Conservation (phyloP, 495 filamentous ascomycete genomes). For the Aspergillus steynii region DNA sequence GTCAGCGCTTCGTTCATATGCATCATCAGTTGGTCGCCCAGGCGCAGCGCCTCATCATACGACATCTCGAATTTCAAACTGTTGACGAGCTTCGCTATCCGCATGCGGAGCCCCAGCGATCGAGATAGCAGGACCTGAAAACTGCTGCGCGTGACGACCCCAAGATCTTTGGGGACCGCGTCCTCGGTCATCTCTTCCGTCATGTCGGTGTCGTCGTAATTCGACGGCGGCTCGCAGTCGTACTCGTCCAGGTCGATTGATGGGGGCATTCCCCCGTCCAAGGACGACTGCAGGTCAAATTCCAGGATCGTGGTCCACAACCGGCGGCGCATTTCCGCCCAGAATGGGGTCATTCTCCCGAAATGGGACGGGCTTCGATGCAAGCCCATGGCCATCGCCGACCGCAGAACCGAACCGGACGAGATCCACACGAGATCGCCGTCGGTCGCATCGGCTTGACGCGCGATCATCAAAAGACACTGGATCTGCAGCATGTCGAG, state of each 20-base stretch:
- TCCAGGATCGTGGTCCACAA: slow-evolving; percentile 67
- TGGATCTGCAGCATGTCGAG: slow-evolving; percentile 55
- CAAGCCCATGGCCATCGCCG: slow-evolving; percentile 58
- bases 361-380: slow-evolving; percentile 60
- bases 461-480: slow-evolving; percentile 54
- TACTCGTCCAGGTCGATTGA: slow-evolving; percentile 46
- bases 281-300: slow-evolving; percentile 54
- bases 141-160: slow-evolving; percentile 48
- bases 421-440: slow-evolving; percentile 59
- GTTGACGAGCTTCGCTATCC: slow-evolving; percentile 51
- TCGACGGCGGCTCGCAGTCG: slow-evolving; percentile 54
- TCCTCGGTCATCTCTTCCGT: slow-evolving; percentile 39
- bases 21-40: slow-evolving; percentile 44
- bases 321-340: slow-evolving; percentile 57
- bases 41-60: slow-evolving; percentile 51
- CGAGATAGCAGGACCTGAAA: slow-evolving; percentile 52
- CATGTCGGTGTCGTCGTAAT: slow-evolving; percentile 59
- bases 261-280: slow-evolving; percentile 57
- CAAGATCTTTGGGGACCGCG: slow-evolving; percentile 31
- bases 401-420: slow-evolving; percentile 54
- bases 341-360: slow-evolving; percentile 44
- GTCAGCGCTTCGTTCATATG: slow-evolving; percentile 30
- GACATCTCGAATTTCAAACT: slow-evolving; percentile 46
- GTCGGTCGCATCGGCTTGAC: slow-evolving; percentile 50
- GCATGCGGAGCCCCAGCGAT: slow-evolving; percentile 49